Percentiles rank a stretch among this genome's conserved stretches.
Conservation (phyloP, 2,329 filamentous ascomycete species). For the Pseudocercospora fijiensis region DNA sequence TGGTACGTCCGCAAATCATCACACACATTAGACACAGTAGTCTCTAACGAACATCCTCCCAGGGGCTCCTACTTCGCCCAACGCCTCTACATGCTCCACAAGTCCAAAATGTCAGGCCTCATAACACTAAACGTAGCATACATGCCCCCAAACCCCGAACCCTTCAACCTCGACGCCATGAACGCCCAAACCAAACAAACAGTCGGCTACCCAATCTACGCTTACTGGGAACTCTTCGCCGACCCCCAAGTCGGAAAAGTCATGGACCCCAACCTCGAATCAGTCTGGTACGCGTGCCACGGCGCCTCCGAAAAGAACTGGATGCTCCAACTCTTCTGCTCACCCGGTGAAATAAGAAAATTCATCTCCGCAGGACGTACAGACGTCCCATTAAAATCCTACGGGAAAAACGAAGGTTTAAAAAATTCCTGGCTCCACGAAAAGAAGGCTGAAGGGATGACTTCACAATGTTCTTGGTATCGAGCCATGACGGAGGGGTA, state of each 20-base stretch:
- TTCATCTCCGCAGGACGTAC: slow-evolving; percentile 25
- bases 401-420: slow-evolving; percentile 37
- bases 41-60: not conserved
- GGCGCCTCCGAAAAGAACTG: slow-evolving; percentile 20
- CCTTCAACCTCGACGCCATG: slow-evolving; percentile 42
- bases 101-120: slow-evolving; percentile 43
- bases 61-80: slow-evolving; percentile 43
- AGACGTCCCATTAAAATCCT: slow-evolving; percentile 36
- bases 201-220: slow-evolving; percentile 42
- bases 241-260: slow-evolving; percentile 40
- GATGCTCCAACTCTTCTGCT: slow-evolving; percentile 42
- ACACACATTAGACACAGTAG: no score
- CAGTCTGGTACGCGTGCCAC: slow-evolving; percentile 29
- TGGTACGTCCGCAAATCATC: slow-evolving; percentile 9
- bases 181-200: slow-evolving; percentile 37
- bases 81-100: slow-evolving; percentile 46
- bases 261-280: slow-evolving; percentile 32
- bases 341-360: slow-evolving; percentile 38
- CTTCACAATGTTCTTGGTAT: slow-evolving; percentile 41
- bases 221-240: slow-evolving; percentile 45
- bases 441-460: slow-evolving; percentile 37
- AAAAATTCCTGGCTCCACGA: slow-evolving; percentile 39
- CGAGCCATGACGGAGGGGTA: slow-evolving; percentile 30
- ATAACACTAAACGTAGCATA: slow-evolving; percentile 48
- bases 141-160: slow-evolving; percentile 35